Evolutionary conservation across 257 asterid genomes (phyloP), one percentile per base, ranked within the genome.

Genomic region (Voacanga thouarsii): DNA sequence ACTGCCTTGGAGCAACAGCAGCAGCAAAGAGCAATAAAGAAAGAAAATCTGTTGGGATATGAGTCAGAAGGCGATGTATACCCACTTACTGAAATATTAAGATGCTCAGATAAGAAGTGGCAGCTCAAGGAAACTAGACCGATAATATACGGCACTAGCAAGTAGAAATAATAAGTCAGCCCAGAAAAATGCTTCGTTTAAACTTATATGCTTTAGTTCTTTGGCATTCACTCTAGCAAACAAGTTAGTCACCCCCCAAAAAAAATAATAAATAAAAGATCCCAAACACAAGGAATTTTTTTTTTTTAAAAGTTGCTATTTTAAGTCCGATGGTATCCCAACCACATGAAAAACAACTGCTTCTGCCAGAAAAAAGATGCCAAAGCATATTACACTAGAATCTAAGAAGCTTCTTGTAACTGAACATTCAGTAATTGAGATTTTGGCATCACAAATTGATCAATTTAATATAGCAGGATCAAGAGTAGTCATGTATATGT

Each of bases 381-480:
- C 53, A 75, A 49, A 30, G 41, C 14, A 43, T 18, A 14, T 60
- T 71, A 12, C 19, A 47, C 44, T 11, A 19, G 47, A 51, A 51
- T 26, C 23, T 12, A 53, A 77, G 43, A 37, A 37, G 33, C 53
- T 55, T 28, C 43, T 33, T 5, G 6, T 51, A 76, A 14, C 43
- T 12, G 41, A 49, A 45, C 39, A 26, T 18, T 55, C 15, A 39
- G 59, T 51, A 43, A 12, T 43, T 59, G 67, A 78, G 51, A 83
- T 76, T 68, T 56, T 75, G 76, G 79, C 57, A 80, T 65, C 51
- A 67, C 71, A 57, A 68, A 73, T 71, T 82, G 70, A 74, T 74
- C 33, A 66, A 67, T 37, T 18, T 33, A 67, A 65, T 74, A 16
- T 23, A 77, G 51, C 76, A 74, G 64, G 41, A 79, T 28, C 15